phyloP scores from a whole-genome alignment of 306 rosid genomes.

The Cicer bijugum region DNA sequence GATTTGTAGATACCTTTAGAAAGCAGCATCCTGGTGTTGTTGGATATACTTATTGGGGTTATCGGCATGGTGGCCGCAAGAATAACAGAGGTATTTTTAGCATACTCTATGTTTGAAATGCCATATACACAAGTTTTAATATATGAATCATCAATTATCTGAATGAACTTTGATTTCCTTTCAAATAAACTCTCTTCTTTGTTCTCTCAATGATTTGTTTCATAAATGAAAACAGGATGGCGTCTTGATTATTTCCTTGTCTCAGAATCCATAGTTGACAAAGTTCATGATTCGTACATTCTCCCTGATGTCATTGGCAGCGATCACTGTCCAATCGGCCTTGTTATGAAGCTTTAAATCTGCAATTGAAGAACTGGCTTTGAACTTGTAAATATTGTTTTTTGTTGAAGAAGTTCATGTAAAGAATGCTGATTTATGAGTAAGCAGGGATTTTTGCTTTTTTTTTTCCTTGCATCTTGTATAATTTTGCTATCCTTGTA shows the following conservation, averaged over 20 bases:
- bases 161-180: not conserved
- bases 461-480: conserved; percentile 16
- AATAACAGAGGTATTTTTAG: conserved; percentile 66
- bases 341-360: conserved; percentile 60
- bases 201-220: conserved; percentile 39
- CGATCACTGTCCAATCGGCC: conserved; percentile 95
- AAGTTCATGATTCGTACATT: conserved; percentile 86
- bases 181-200: conserved; percentile 8
- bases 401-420: not conserved
- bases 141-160: not conserved
- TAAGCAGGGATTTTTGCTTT: not conserved
- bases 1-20: conserved; percentile 90
- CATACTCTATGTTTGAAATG: not conserved
- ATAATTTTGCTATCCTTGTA: conserved; percentile 25
- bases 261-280: conserved; percentile 77
- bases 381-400: conserved; percentile 25
- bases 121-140: not conserved
- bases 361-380: not conserved
- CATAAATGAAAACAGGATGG: conserved; percentile 71
- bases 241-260: conserved; percentile 95
- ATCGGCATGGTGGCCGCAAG: conserved; percentile 84
- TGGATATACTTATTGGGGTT: conserved; percentile 98
- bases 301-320: conserved; percentile 83
- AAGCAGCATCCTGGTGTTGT: conserved; percentile 83
- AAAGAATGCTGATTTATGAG: conserved; percentile 23